Base-by-base conservation (phyloP, 495 filamentous ascomycete genomes). In the Terfezia claveryi region DNA sequence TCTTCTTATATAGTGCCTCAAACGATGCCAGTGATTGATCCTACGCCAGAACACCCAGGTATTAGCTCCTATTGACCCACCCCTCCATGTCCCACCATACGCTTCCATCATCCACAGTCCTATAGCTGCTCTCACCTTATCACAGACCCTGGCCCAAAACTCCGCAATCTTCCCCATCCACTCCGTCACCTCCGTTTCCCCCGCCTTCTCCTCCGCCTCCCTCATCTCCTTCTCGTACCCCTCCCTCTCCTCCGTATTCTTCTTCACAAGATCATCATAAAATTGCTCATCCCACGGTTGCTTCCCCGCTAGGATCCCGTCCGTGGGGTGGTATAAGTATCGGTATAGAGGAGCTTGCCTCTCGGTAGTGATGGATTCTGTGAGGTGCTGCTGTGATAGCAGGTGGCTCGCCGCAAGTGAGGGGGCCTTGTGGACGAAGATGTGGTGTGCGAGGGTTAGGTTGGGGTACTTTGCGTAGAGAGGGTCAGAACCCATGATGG, bases 311-410 rank as follows among this genome's bases (percentile, higher is more conserved):
- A 98, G 71, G 62, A 94, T 81, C 55, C 91, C 91, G 56, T 94
- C 87, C n/a, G 74, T 72, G 11, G 91, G 91, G 67, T 96, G 91
- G 44, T 92, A 92, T 32, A 98, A 80, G 66, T 93, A 85, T 61
- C 86, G 81, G 70, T 98, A 98, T 36, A 96, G 78, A 14, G 91
- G 89, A 38, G 92, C 91, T 86, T 96, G 95, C 72, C 94, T 92
- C 64, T 91, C 74, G 68, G 93, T 85, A 55, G 69, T 72, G 71
- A 98, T 94, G 62, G 79, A 92, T 80, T 94, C 80, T 75, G 94
- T 87, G 54, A 98, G 76, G 61, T 79, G 78, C 70, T 88, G 83
- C 65, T 87, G 71, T 16, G 63, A 53, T 23, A 86, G 80, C 10
- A 77, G 68, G 69, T 93, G 79, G 67, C 81, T 81, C 55, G 77